Base-by-base conservation (phyloP, 768 basidiomycete species). In the Austroboletus festivus region DNA sequence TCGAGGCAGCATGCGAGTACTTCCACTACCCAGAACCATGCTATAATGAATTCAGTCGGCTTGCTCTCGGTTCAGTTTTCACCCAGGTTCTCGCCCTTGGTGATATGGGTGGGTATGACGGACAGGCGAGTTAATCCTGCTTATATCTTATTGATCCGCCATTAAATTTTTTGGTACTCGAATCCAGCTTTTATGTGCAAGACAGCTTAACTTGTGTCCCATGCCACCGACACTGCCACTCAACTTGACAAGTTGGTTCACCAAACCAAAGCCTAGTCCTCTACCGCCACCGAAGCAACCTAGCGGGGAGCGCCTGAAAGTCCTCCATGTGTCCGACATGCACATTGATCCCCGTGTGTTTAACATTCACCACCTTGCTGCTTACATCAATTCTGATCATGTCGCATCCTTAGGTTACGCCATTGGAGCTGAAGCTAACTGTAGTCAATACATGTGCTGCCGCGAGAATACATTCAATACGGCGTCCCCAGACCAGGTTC, bases 341-440 rank as follows among this genome's bases (percentile, higher is more conserved):
- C 79, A 80, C 51, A 60, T 79, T 44, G 78, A 80, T 49, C 75
- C 77, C 13, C 71, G 77, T 78, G 55, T 30, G 74, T 61, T 41
- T 12, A n/a, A 40, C 7, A 5, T 15, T 8, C 22, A 4, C 6
- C n/a, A 13, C 28, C 8, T 26, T 15, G 22, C n/a, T 30, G 13
- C 1, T 30, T 11, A n/a, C 19, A 22, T 13, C 6, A 0, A 39
- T 24, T 26, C 2, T n/a, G 12, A 20, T 13, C 3, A 33, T n/a
- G 31, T 44, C 31, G 1, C 26, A 41, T 34, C 4, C 48, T 19
- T 45, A 85, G 83, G 86, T 22, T 87, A 81, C 46, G 72, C 81
- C 8, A 86, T 76, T n/a, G 81, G 83, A 18, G 66, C 82, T 10
- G 86, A 86, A 64, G 84, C 79, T 1, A 84, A 86, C 56, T 88